Evolutionary conservation across 257 asterid species (phyloP), one percentile per base, ranked within the genome.

Genomic region (Coffea eugenioides): DNA sequence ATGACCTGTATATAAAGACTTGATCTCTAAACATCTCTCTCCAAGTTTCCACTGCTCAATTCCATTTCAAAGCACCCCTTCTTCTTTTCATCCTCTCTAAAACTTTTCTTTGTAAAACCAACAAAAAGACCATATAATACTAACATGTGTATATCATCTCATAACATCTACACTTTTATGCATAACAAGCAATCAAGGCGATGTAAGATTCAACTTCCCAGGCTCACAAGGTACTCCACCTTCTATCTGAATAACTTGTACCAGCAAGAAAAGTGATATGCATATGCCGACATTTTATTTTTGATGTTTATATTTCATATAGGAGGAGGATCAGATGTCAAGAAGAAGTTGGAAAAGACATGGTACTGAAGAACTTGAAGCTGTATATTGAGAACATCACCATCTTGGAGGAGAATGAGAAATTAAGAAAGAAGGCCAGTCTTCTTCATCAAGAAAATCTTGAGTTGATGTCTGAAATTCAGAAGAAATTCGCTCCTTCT

Each of bases 371-470:
- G 92, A 93, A 92, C 76, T 73, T 93, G 90, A 92, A 87, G 90
- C 82, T 93, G 51, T 92, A 87, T 84, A 90, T 92, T 84, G 93
- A 92, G 90, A 93, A 93, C 79, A 88, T 92, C 73, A 92, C 86
- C 75, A 93, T 93, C 49, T 39, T 88, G 61, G 84, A 87, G 80
- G 94, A 90, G 82, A 93, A 93, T 77, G 92, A 92, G 20, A 90
- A 85, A 54, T 70, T 93, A 80, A 90, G 91, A 88, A 87, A 85
- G 84, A 85, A 88, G 51, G 97, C 96, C n/a, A 74, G 61, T 71
- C 84, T 90, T 21, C 92, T 93, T 25, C 92, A 87, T 81, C 93
- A 90, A 82, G 93, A 93, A 89, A 93, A 90, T 75, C 84, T 86
- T 76, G 92, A 90, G 73, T 81, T 93, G 79, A 77, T 86, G 86